These are phyloP conservation scores for Saccharomycopsis crataegensis DNA, from an alignment of 1,139 yeast species.

Conservation along the genomic window DNA sequence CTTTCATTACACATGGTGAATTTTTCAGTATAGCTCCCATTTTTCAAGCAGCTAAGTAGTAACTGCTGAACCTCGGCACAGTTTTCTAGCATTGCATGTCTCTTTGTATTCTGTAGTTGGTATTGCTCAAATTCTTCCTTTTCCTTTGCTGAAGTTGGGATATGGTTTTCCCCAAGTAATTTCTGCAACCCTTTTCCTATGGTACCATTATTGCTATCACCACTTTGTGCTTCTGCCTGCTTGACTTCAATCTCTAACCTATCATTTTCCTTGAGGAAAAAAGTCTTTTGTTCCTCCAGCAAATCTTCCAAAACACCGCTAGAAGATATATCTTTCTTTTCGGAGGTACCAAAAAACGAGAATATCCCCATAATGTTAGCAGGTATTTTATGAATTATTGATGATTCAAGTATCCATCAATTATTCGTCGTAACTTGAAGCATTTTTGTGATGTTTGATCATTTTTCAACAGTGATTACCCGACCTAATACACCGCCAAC, in stretches of 20 bases:
- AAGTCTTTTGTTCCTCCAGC: slow-evolving; percentile 5
- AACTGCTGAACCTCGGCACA: slow-evolving; percentile 25
- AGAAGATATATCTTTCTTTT: neutral
- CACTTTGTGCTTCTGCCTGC: slow-evolving; percentile 4
- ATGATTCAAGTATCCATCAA: neutral
- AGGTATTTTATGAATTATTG: neutral
- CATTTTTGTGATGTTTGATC: neutral
- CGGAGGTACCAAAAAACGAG: slow-evolving; percentile 2
- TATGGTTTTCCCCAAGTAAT: neutral
- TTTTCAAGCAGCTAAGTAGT: slow-evolving; percentile 23
- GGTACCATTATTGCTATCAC: neutral
- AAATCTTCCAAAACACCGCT: slow-evolving; percentile 1
- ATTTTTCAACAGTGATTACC: neutral
- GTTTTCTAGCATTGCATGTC: slow-evolving; percentile 19
- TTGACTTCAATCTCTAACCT: slow-evolving; percentile 14
- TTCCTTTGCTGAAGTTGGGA: slow-evolving; percentile 3
- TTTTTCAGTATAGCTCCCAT: slow-evolving; percentile 23
- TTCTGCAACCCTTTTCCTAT: neutral
- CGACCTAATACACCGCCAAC: neutral
- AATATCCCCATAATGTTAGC: slow-evolving; percentile 7
- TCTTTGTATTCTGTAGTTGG: slow-evolving; percentile 3
- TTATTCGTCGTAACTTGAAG: neutral
- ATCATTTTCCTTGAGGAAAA: slow-evolving; percentile 11
- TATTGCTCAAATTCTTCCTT: slow-evolving; percentile 10
- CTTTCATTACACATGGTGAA: slow-evolving; percentile 22